Evolutionary conservation across 2,329 filamentous ascomycete species (phyloP).

Genomic region (Colletotrichum neosansevieriae): DNA sequence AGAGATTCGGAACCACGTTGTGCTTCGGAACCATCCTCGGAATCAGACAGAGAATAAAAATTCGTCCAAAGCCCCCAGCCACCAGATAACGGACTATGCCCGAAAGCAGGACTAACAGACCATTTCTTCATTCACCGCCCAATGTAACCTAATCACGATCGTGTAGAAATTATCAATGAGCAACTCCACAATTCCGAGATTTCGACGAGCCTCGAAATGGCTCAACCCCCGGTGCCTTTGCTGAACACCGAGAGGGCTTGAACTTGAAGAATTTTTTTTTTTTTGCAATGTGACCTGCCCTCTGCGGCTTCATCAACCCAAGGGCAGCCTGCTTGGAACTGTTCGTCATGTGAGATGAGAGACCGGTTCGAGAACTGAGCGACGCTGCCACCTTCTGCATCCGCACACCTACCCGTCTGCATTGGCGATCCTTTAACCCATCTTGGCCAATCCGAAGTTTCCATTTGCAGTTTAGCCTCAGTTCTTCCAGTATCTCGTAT

Average conservation of each 20-base stretch:
- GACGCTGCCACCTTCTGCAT: constrained; percentile 14
- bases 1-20: constrained; percentile 4
- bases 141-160: constrained; percentile 17
- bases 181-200: constrained; percentile 35
- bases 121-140: constrained; percentile 27
- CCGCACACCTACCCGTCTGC: constrained; percentile 1
- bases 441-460: neutral
- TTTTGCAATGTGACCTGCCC: constrained; percentile 17
- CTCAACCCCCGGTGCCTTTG: constrained; percentile 1
- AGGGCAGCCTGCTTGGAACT: neutral
- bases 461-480: constrained; percentile 8
- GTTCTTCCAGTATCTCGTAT: constrained; percentile 1
- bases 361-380: neutral
- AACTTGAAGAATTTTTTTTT: too few relatives aligned
- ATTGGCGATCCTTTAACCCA: constrained; percentile 10
- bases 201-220: constrained; percentile 30
- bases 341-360: constrained; percentile 11
- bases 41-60: neutral
- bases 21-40: neutral
- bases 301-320: constrained; percentile 16
- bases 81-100: constrained; percentile 27
- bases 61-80: constrained; percentile 1
- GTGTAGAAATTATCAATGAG: constrained; percentile 1
- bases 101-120: constrained; percentile 11
- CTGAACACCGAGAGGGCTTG: constrained; percentile 25